These are phyloP conservation scores for Eucalyptus cloeziana DNA, from an alignment of 345 rosid genomes.

Conservation along the genomic window DNA sequence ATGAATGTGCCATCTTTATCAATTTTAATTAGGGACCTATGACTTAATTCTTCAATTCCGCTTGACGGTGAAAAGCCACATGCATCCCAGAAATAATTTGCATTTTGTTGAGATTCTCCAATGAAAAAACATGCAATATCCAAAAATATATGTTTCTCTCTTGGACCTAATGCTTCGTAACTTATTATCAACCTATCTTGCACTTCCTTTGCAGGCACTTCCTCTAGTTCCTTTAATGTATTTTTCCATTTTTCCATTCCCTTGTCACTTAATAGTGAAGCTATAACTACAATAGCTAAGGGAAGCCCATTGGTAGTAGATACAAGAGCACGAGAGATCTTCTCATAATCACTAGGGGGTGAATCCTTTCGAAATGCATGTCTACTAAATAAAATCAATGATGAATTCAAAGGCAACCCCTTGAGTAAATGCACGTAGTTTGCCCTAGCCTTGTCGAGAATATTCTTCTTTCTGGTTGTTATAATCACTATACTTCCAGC, in stretches of 20 bases:
- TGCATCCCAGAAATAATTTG: too few species aligned
- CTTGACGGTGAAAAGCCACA: accelerated
- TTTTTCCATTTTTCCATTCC: accelerated
- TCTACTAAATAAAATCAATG: too few species aligned
- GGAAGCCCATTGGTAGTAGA: too few species aligned
- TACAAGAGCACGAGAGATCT: accelerated
- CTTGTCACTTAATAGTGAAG: too few species aligned
- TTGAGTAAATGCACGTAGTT: accelerated
- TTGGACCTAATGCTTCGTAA: accelerated
- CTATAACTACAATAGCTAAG: too few species aligned
- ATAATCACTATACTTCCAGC: too few species aligned
- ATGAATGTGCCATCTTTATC: accelerated
- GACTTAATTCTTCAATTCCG: too few species aligned
- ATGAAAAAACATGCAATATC: too few species aligned
- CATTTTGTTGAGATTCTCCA: accelerated
- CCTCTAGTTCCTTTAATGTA: accelerated
- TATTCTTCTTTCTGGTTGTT: accelerated
- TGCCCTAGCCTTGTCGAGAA: accelerated
- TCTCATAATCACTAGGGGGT: accelerated
- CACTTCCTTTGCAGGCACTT: too few species aligned
- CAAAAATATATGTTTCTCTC: accelerated
- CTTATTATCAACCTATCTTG: too few species aligned
- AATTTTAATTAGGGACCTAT: too few species aligned
- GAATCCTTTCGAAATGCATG: too few species aligned
- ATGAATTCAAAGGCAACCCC: accelerated